Evolutionary conservation across 2,329 filamentous ascomycete species (phyloP).

Genomic region (Microdochium trichocladiopsis): DNA sequence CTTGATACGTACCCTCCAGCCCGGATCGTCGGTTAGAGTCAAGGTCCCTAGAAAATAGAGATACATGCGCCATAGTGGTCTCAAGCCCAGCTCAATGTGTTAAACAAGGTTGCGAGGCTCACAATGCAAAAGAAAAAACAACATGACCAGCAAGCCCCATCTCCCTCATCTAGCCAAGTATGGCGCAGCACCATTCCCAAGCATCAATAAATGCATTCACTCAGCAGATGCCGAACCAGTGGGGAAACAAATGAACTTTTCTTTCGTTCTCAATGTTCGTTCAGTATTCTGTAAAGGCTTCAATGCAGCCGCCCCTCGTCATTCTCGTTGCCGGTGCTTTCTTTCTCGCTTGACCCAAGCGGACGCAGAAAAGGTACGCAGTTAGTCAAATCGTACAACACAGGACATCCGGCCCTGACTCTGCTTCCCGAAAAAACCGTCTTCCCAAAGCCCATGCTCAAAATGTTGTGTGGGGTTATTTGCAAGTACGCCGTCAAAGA

Average conservation of each 20-base stretch:
- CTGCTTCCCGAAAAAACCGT: not conserved
- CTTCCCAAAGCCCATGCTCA: not conserved
- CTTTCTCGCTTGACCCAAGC: not conserved
- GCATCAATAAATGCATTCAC: too few relatives aligned
- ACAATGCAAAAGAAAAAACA: too few relatives aligned
- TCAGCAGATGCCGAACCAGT: not conserved
- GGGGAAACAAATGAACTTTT: not conserved
- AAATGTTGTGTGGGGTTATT: not conserved
- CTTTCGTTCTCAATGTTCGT: not conserved
- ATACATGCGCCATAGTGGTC: too few relatives aligned
- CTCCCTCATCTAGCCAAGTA: too few relatives aligned
- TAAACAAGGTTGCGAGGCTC: too few relatives aligned
- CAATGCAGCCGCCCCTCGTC: not conserved
- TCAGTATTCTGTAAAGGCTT: not conserved
- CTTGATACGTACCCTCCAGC: too few relatives aligned
- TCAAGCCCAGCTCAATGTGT: too few relatives aligned
- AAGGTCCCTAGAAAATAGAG: too few relatives aligned
- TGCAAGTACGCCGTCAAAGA: not conserved
- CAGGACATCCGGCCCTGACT: not conserved
- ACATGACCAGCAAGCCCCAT: too few relatives aligned
- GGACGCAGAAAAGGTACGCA: not conserved
- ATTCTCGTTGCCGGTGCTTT: not conserved
- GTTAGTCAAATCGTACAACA: conserved; percentile 1
- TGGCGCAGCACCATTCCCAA: too few relatives aligned
- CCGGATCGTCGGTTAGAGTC: too few relatives aligned